A percentile compares a stretch with the other conserved stretches of the same genome.
These are phyloP conservation scores for Ophiosphaerella korrae DNA, from an alignment of 2,329 filamentous ascomycete genomes.

Conservation along the genomic window DNA sequence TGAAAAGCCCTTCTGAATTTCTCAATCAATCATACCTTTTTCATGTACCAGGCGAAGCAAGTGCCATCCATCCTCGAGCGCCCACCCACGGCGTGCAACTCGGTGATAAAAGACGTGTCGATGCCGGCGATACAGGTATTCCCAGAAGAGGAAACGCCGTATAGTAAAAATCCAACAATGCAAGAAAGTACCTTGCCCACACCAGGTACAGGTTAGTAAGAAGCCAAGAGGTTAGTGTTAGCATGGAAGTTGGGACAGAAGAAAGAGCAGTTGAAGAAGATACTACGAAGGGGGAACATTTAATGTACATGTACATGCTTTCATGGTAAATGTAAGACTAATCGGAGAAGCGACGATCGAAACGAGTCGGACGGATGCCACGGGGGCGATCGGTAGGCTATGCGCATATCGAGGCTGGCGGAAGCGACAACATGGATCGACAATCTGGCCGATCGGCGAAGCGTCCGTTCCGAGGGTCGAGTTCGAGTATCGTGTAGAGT, in stretches of 20 bases:
- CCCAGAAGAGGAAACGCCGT: no score
- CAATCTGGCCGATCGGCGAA: slow-evolving; percentile 14
- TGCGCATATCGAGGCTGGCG: slow-evolving; percentile 13
- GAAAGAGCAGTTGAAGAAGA: slow-evolving; percentile 10
- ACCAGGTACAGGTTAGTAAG: slow-evolving; percentile 29
- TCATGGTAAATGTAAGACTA: slow-evolving; percentile 1
- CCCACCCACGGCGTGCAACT: slow-evolving; percentile 32
- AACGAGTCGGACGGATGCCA: slow-evolving; percentile 6
- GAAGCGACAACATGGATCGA: slow-evolving; percentile 19
- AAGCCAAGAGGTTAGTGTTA: neutral
- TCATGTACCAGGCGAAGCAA: no score
- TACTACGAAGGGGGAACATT: slow-evolving; percentile 18
- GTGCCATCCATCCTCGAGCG: slow-evolving; percentile 38
- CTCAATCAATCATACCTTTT: no score
- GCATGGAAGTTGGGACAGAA: slow-evolving; percentile 11
- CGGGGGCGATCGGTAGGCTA: slow-evolving; percentile 11
- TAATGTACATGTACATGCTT: slow-evolving; percentile 23
- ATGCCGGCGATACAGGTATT: no score
- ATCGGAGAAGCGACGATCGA: neutral
- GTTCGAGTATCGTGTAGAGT: neutral
- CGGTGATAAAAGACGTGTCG: slow-evolving; percentile 45
- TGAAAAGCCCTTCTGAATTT: no score
- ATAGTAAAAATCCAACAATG: neutral
- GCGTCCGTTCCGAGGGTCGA: slow-evolving; percentile 6
- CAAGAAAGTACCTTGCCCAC: slow-evolving; percentile 25